These are phyloP conservation scores for Taxillus chinensis DNA, from an alignment of 164 flowering plant genomes.

Conservation along the genomic window DNA sequence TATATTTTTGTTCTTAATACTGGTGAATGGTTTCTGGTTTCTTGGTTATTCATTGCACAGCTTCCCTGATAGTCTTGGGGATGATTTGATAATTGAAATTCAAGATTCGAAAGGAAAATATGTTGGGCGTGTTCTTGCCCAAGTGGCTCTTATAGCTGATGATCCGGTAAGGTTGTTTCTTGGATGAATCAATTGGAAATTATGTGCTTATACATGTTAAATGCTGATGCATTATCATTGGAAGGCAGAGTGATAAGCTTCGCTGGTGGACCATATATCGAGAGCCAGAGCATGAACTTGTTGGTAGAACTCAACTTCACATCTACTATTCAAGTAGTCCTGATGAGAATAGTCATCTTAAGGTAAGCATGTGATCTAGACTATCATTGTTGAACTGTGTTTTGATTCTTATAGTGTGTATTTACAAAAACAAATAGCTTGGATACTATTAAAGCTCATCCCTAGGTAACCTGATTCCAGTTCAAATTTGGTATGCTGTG, in stretches of 20 bases:
- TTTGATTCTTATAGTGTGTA: not conserved
- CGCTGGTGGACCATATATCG: constrained; percentile 3
- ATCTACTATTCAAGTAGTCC: not conserved
- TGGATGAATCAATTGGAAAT: not conserved
- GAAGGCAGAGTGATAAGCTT: constrained; percentile 1
- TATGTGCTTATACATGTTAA: not conserved
- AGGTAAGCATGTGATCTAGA: not conserved
- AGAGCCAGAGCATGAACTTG: constrained; percentile 5
- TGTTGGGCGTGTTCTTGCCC: constrained; percentile 1
- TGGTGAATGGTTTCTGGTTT: not conserved
- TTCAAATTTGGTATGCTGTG: too few relatives aligned
- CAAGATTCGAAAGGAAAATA: constrained; percentile 1
- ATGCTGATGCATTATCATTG: not conserved
- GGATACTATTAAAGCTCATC: too few relatives aligned
- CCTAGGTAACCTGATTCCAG: too few relatives aligned
- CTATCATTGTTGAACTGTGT: not conserved
- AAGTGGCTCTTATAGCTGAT: constrained; percentile 1
- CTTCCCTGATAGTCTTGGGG: constrained; percentile 3
- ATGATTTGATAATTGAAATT: not conserved
- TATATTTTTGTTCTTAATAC: not conserved
- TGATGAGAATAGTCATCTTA: not conserved
- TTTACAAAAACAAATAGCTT: too few relatives aligned
- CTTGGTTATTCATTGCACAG: constrained; percentile 1
- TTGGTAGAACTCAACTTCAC: not conserved
- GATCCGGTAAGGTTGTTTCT: not conserved